These are phyloP conservation scores for Rutstroemia sp. DNA, from an alignment of 2,329 filamentous ascomycete genomes.

Conservation along the genomic window DNA sequence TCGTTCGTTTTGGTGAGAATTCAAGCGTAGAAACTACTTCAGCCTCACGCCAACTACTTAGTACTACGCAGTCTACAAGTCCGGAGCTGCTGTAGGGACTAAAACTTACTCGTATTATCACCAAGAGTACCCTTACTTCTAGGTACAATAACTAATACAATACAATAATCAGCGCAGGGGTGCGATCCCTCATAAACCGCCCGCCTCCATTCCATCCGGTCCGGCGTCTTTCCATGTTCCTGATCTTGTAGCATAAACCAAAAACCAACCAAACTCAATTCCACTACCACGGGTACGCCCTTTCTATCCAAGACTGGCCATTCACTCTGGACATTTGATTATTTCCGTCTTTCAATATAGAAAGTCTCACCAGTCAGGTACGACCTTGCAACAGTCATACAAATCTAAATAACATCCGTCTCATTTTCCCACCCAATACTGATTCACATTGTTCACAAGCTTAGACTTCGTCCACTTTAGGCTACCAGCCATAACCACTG, in stretches of 20 bases:
- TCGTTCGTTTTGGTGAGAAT: no score
- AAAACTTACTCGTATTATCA: neutral
- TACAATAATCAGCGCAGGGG: neutral
- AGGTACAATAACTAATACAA: neutral
- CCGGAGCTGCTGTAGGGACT: no score
- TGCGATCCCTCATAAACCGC: neutral
- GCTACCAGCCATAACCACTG: neutral
- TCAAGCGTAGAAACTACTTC: no score
- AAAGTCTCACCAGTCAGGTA: slow-evolving; percentile 3
- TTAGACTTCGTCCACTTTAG: neutral
- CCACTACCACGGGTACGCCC: neutral
- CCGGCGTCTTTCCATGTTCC: neutral
- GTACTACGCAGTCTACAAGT: no score
- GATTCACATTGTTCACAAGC: slow-evolving; percentile 1
- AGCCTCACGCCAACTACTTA: no score
- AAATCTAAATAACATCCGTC: neutral
- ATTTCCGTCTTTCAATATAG: neutral
- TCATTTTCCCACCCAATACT: neutral
- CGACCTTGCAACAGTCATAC: neutral
- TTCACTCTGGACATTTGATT: neutral
- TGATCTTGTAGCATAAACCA: neutral
- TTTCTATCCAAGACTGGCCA: no score
- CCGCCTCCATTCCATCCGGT: neutral
- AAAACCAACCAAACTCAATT: neutral
- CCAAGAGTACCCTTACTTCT: neutral